Base-by-base conservation (phyloP, 768 basidiomycete species). In the Agrocybe pediades region DNA sequence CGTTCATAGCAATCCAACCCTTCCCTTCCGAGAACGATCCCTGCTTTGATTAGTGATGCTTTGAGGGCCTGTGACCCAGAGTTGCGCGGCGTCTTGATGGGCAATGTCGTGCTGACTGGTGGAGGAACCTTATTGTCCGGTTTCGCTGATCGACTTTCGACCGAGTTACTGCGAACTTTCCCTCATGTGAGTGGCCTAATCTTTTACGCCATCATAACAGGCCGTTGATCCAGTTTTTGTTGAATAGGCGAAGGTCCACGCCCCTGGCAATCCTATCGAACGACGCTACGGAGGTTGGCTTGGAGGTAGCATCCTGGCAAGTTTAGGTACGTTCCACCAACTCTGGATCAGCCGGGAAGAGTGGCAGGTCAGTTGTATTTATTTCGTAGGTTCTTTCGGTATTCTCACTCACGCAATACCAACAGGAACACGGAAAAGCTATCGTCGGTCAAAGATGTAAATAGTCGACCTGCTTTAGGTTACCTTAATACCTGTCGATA, bases 301-400 rank as follows among this genome's bases (percentile, higher is more conserved):
- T 6, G 97, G 97, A 9, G 97, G 96, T 24, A 94, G 91, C 59
- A 96, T 98, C 62, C 77, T 98, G 43, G 95, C 90, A 1, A 94
- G 91, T 65, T 72, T 98, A 64, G 97, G 97, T 20, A 98, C 95
- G 15, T 99, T 98, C 81, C 97, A 99, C 67, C 96, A 96, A 62
- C 75, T 95, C 46, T 95, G 94, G 94, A 94, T 96, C 65, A 93
- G 92, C 70, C 84, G 78, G 64, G 93, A 95, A 68, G 94, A 96
- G 63, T 95, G 92, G 88, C 84, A 91, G 82, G 92, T 91, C 55
- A 40, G 84, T 68, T 43, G 51, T 5, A 16, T 11, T 23, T 51
- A 6, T 49, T 29, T 2, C 33, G 9, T 27, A 16, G 16, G 23
- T 8, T 9, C 8, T 11, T 13, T 26, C 21, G 11, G 23, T 20